Evolutionary conservation across 1,139 yeast genomes (phyloP).

Genomic region (Blastobotrys apis): DNA sequence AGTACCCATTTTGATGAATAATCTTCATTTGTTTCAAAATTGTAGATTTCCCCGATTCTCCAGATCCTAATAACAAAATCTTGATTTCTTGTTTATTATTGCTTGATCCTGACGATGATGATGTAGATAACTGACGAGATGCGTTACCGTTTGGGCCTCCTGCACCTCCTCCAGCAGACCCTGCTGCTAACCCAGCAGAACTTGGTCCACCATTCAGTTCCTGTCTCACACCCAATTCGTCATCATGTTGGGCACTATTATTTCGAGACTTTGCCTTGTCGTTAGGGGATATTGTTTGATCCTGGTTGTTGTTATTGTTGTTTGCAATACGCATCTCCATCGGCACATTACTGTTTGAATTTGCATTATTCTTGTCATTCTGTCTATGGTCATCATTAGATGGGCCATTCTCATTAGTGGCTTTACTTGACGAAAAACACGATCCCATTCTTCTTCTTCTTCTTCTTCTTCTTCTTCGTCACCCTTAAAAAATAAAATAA

Average conservation of each 20-base stretch:
- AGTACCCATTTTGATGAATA: constrained; percentile 64
- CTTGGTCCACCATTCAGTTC: too few relatives aligned
- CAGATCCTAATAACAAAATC: constrained; percentile 64
- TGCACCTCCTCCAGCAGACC: too few relatives aligned
- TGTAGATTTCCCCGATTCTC: constrained; percentile 74
- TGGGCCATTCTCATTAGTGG: constrained; percentile 1
- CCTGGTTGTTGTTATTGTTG: too few relatives aligned
- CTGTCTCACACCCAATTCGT: not conserved
- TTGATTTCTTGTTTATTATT: constrained; percentile 42
- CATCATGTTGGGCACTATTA: not conserved
- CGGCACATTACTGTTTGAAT: not conserved
- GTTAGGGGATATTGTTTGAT: not conserved
- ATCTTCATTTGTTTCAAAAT: constrained; percentile 74
- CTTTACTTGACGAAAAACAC: constrained; percentile 14
- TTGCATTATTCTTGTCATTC: constrained; percentile 1
- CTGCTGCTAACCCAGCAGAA: too few relatives aligned
- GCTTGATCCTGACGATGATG: constrained; percentile 7
- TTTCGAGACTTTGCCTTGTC: constrained; percentile 2
- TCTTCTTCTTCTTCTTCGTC: too few relatives aligned
- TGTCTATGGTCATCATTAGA: constrained; percentile 2
- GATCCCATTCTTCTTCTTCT: constrained; percentile 16
- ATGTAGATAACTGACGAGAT: constrained; percentile 4
- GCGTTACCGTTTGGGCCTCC: not conserved
- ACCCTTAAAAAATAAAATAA: too few relatives aligned
- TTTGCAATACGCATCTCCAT: not conserved